Conservation (phyloP, 768 basidiomycete species). For the Fibroporia radiculosa region DNA sequence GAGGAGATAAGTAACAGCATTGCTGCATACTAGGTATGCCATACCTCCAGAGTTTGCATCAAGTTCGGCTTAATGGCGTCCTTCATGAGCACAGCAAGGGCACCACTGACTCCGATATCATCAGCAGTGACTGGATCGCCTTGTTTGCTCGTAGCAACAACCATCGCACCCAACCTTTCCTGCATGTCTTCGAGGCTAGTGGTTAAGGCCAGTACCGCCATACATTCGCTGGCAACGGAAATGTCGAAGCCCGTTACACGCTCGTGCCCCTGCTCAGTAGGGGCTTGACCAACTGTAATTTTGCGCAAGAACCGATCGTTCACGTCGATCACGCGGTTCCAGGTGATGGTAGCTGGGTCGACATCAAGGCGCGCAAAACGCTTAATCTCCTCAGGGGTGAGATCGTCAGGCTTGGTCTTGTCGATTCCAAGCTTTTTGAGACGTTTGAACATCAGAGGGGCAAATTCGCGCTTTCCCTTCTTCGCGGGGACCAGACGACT, state of each 20-base stretch:
- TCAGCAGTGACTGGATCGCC: conserved; percentile 94
- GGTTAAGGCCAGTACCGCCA: conserved; percentile 93
- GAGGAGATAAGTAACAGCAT: background rate
- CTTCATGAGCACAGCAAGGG: conserved; percentile 95
- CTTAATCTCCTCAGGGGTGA: conserved; percentile 88
- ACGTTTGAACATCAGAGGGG: conserved; percentile 93
- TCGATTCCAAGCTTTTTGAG: conserved; percentile 91
- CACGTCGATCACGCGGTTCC: conserved; percentile 95
- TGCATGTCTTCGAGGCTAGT: conserved; percentile 89
- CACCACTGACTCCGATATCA: conserved; percentile 91
- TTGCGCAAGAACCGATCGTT: conserved; percentile 96
- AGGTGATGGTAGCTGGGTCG: conserved; percentile 86
- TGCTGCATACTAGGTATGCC: conserved; percentile 1
- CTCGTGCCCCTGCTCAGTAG: conserved; percentile 85
- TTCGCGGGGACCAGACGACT: conserved; percentile 85
- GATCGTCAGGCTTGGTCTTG: conserved; percentile 87
- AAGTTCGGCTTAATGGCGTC: conserved; percentile 98
- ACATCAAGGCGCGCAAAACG: conserved; percentile 90
- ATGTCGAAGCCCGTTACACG: conserved; percentile 95
- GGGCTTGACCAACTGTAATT: conserved; percentile 84
- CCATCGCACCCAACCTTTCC: conserved; percentile 89
- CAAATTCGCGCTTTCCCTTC: conserved; percentile 93
- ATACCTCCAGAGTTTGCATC: conserved; percentile 91
- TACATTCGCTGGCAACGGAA: conserved; percentile 93
- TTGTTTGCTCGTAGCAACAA: conserved; percentile 86